Evolutionary conservation across 2,329 filamentous ascomycete species (phyloP).

Genomic region (Zelopaecilomyces penicillatus): DNA sequence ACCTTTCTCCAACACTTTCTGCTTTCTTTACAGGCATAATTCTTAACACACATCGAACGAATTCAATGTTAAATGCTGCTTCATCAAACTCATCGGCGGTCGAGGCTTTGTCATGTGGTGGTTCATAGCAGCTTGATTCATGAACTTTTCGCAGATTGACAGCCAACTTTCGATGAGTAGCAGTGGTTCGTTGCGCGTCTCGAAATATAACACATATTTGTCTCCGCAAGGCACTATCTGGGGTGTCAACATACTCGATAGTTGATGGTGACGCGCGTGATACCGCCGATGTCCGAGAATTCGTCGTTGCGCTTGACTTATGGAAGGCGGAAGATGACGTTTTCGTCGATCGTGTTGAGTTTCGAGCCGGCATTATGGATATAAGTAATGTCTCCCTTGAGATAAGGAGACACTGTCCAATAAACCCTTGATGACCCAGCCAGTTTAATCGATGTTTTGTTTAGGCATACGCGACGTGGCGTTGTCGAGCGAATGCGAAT

Average conservation of each 20-base stretch:
- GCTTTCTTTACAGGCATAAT: slow-evolving; percentile 86
- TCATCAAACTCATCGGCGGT: slow-evolving; percentile 65
- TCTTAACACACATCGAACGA: slow-evolving; percentile 72
- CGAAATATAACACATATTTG: slow-evolving; percentile 66
- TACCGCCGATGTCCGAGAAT: slow-evolving; percentile 35
- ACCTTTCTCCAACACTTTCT: slow-evolving; percentile 77
- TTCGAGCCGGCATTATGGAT: slow-evolving; percentile 40
- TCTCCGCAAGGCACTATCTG: slow-evolving; percentile 60
- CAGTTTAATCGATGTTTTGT: slow-evolving; percentile 6
- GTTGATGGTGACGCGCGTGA: slow-evolving; percentile 47
- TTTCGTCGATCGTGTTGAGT: slow-evolving; percentile 38
- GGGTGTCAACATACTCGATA: slow-evolving; percentile 68
- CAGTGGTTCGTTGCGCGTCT: slow-evolving; percentile 81
- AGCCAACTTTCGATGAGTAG: slow-evolving; percentile 81
- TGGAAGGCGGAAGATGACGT: slow-evolving; percentile 33
- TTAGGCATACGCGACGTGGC: slow-evolving; percentile 5
- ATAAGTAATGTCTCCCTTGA: no score
- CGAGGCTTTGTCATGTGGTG: slow-evolving; percentile 41
- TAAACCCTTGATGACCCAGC: no score
- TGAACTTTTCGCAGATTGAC: slow-evolving; percentile 86
- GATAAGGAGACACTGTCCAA: no score
- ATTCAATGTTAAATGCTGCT: slow-evolving; percentile 78
- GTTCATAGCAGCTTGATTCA: slow-evolving; percentile 69
- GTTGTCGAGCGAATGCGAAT: not conserved
- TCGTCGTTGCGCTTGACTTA: slow-evolving; percentile 30